Percentiles rank a stretch among this genome's conserved stretches.
phyloP scores from a whole-genome alignment of 2,329 filamentous ascomycete genomes.

The Furcasterigmium furcatum region DNA sequence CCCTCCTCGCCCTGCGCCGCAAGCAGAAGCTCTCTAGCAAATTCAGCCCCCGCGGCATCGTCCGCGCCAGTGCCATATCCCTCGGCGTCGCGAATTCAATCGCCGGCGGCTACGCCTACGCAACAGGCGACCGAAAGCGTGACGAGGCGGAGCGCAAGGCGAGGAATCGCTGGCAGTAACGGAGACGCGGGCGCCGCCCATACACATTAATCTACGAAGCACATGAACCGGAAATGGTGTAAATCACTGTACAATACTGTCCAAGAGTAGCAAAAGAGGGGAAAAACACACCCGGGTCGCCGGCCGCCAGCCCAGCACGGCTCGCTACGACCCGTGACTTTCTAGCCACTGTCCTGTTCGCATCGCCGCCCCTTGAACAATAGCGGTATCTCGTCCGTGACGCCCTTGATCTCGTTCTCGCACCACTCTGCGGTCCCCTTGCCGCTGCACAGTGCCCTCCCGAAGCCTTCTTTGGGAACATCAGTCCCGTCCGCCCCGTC shows the following conservation, averaged over 20 bases:
- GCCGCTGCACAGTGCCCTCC: constrained; percentile 32
- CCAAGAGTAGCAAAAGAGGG: too few species aligned
- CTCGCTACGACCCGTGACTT: too few species aligned
- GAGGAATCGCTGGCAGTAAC: constrained; percentile 44
- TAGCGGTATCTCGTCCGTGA: constrained; percentile 38
- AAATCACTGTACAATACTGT: too few species aligned
- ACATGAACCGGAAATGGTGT: too few species aligned
- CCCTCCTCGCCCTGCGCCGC: constrained; percentile 49
- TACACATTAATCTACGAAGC: constrained; percentile 3
- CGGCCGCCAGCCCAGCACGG: too few species aligned
- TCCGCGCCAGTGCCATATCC: constrained; percentile 48
- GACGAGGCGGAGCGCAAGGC: constrained; percentile 46
- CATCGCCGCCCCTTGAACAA: constrained; percentile 2
- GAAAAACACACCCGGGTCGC: too few species aligned
- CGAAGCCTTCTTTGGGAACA: constrained; percentile 23
- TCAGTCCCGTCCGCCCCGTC: constrained; percentile 1
- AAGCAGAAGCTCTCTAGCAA: constrained; percentile 35
- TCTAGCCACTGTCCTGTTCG: background rate
- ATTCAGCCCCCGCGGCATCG: constrained; percentile 44
- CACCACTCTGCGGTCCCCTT: constrained; percentile 35
- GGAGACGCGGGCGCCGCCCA: too few species aligned
- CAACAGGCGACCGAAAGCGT: constrained; percentile 43
- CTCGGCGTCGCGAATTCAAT: constrained; percentile 45
- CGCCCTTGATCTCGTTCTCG: constrained; percentile 41
- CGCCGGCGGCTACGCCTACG: constrained; percentile 50